Evolutionary conservation across 2,329 filamentous ascomycete species (phyloP).

Genomic region (Xylariaceae sp.): DNA sequence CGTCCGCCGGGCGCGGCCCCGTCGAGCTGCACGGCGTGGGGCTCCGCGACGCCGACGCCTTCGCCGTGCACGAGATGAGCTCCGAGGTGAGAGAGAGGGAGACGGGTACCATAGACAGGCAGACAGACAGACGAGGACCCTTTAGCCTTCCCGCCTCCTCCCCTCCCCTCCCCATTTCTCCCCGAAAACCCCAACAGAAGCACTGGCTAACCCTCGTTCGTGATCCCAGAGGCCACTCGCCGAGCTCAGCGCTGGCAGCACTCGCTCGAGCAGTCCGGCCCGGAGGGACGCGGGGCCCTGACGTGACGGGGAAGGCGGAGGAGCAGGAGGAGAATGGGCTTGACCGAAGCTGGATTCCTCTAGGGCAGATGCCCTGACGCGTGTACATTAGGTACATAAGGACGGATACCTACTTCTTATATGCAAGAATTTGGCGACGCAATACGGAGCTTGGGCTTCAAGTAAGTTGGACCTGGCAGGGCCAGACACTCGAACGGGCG

Average conservation of each 20-base stretch:
- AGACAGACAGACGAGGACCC: too few relatives aligned
- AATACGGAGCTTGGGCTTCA: background rate
- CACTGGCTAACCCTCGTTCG: too few relatives aligned
- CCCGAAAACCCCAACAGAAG: too few relatives aligned
- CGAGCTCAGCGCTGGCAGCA: background rate
- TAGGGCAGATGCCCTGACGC: background rate
- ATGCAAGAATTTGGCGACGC: background rate
- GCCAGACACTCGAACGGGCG: too few relatives aligned
- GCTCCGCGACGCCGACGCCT: background rate
- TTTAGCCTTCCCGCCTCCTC: too few relatives aligned
- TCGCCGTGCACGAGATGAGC: background rate
- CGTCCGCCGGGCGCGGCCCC: background rate
- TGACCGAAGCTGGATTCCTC: too few relatives aligned
- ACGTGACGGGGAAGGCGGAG: too few relatives aligned
- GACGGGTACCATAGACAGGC: too few relatives aligned
- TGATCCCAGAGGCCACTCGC: background rate
- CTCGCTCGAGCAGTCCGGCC: background rate
- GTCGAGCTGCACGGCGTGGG: background rate
- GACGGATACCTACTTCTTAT: background rate
- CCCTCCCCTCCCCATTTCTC: too few relatives aligned
- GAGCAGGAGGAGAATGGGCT: too few relatives aligned
- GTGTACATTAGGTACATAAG: background rate
- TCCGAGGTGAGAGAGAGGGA: too few relatives aligned
- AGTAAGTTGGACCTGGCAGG: background rate
- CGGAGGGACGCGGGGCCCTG: too few relatives aligned